Base-by-base conservation (phyloP, 371 early-diverging fungal genomes). In the Zychaea mexicana region DNA sequence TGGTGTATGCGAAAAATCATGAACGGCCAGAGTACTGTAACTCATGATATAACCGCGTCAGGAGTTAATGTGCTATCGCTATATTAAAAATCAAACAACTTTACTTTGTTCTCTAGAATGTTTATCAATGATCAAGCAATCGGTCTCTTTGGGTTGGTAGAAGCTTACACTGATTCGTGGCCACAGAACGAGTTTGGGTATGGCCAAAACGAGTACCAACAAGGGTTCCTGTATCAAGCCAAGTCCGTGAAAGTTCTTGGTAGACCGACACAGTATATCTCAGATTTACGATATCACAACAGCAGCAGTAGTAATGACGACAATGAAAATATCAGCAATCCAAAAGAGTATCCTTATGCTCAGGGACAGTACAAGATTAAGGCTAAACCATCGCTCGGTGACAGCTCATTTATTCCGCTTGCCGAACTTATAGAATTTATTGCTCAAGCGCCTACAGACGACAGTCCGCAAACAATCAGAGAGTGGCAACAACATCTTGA, bases 81-180 rank as follows among this genome's bases (percentile, higher is more conserved):
- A n/a, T n/a, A n/a, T n/a, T n/a, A n/a, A n/a, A n/a, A n/a, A n/a
- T n/a, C n/a, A n/a, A n/a, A n/a, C n/a, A n/a, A n/a, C n/a, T n/a
- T n/a, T n/a, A n/a, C 10, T 36, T 10, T 36, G 36, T 36, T 6
- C 46, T 36, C 13, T 47, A 69, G 70, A 24, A 33, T 69, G 1
- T 57, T 65, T 30, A 46, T 69, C 49, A 65, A 69, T 38, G 46
- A 65, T 39, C 65, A 36, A 30, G 47, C 70, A 17, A 30, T 62
- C 17, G 70, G 70, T 7, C 31, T 69, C 5, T 69, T 69, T 47
- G 46, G 56, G 19, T n/a, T 69, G 30, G 55, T 65, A 19, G 70
- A 69, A 36, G 27, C 31, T 12, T 62, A 52, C 24, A 59, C 62
- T 6, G 49, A 69, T 15, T 52, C 57, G 2, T 69, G 70, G 70